These are phyloP conservation scores for Solanum rostratum DNA, from an alignment of 257 asterid species.

Conservation along the genomic window DNA sequence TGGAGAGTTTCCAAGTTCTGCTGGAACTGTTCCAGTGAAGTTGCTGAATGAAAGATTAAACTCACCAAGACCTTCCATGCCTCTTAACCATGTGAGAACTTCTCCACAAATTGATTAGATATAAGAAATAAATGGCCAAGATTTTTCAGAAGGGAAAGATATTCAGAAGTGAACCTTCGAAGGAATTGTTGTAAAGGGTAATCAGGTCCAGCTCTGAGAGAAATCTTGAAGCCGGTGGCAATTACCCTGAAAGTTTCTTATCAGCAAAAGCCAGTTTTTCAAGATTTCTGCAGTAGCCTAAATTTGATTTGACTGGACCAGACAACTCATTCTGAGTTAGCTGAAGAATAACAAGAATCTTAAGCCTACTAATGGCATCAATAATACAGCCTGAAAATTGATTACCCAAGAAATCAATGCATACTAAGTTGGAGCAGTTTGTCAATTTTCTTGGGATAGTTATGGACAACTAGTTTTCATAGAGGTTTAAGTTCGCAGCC, in stretches of 20 bases:
- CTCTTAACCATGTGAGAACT: constrained; percentile 68
- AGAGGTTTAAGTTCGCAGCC: constrained; percentile 40
- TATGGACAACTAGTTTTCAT: constrained; percentile 73
- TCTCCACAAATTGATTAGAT: constrained; percentile 39
- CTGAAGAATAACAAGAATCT: constrained; percentile 47
- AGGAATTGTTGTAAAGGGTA: constrained; percentile 71
- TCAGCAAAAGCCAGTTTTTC: constrained; percentile 56
- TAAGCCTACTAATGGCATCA: constrained; percentile 56
- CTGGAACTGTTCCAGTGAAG: constrained; percentile 53
- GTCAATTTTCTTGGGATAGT: constrained; percentile 57
- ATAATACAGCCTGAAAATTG: constrained; percentile 59
- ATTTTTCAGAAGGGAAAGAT: constrained; percentile 54
- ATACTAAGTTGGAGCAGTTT: constrained; percentile 46
- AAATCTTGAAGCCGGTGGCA: constrained; percentile 57
- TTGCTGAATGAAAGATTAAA: constrained; percentile 57
- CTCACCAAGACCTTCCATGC: constrained; percentile 50
- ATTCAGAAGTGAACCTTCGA: constrained; percentile 62
- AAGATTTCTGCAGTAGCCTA: constrained; percentile 74
- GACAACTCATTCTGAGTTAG: constrained; percentile 64
- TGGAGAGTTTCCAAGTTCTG: constrained; percentile 56
- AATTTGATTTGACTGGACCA: constrained; percentile 58
- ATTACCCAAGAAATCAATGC: constrained; percentile 70
- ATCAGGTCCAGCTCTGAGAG: constrained; percentile 44
- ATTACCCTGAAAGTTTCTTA: constrained; percentile 63
- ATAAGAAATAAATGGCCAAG: constrained; percentile 56